Percentiles rank a stretch among this genome's conserved stretches.
These are phyloP conservation scores for Vigna angularis DNA, from an alignment of 306 rosid species.

Conservation along the genomic window DNA sequence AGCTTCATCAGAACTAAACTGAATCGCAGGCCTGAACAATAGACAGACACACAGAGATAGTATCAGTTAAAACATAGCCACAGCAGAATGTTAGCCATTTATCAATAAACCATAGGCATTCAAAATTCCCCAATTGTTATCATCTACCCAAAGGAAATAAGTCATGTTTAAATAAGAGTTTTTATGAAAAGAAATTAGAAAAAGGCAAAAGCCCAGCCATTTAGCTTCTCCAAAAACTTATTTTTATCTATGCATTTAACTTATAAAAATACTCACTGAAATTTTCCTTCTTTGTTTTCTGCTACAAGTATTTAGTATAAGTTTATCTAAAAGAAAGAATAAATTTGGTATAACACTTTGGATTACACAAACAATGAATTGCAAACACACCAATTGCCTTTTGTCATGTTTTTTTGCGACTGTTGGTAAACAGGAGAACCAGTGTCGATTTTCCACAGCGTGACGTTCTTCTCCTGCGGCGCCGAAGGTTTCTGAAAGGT, in stretches of 20 bases:
- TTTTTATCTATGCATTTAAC: too few species aligned
- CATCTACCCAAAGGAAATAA: background rate
- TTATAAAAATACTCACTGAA: too few species aligned
- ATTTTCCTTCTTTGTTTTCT: too few species aligned
- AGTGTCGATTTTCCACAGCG: constrained; percentile 66
- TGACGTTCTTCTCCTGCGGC: constrained; percentile 81
- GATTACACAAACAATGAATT: background rate
- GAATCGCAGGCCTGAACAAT: constrained; percentile 77
- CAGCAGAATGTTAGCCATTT: background rate
- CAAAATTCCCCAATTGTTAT: background rate
- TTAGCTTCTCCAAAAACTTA: background rate
- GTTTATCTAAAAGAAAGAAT: background rate
- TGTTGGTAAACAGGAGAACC: constrained; percentile 72
- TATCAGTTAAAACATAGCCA: constrained; percentile 5
- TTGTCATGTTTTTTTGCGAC: constrained; percentile 76
- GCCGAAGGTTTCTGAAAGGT: constrained; percentile 74
- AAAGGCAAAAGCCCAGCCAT: background rate
- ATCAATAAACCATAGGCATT: background rate
- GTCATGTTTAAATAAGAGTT: background rate
- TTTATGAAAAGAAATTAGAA: too few species aligned
- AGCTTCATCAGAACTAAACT: constrained; percentile 80
- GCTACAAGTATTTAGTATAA: background rate
- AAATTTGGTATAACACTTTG: background rate
- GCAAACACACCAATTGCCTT: constrained; percentile 63
- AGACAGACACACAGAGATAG: background rate